phyloP scores from a whole-genome alignment of 2,329 filamentous ascomycete genomes.

The Pyrenophora teres region DNA sequence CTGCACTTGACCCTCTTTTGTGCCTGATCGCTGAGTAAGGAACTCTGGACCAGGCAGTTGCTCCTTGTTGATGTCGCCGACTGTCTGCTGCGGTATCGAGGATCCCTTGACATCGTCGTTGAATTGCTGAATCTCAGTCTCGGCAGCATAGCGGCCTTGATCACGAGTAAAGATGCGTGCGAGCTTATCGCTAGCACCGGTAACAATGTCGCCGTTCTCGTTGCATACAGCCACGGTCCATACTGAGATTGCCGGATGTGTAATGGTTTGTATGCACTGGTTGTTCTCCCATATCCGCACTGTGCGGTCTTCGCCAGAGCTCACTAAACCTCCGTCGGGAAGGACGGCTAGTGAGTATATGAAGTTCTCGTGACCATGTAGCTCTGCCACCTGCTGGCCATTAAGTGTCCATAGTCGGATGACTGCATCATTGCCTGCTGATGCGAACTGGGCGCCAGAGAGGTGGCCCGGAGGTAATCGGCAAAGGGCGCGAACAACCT shows the following conservation, averaged over 20 bases:
- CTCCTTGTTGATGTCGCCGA: conserved; percentile 81
- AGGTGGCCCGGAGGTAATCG: conserved; percentile 75
- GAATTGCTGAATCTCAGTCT: conserved; percentile 72
- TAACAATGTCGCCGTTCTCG: conserved; percentile 89
- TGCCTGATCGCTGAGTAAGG: conserved; percentile 77
- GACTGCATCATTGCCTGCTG: conserved; percentile 88
- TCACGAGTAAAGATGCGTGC: conserved; percentile 83
- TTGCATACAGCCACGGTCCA: conserved; percentile 87
- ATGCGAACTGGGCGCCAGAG: conserved; percentile 89
- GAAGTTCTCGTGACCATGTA: conserved; percentile 90
- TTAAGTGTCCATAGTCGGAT: conserved; percentile 85
- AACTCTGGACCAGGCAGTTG: conserved; percentile 89
- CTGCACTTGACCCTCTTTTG: conserved; percentile 94
- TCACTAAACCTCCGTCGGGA: conserved; percentile 85
- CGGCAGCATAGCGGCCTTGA: conserved; percentile 69
- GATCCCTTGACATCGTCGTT: conserved; percentile 81
- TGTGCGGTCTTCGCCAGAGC: conserved; percentile 92
- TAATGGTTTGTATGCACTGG: conserved; percentile 91
- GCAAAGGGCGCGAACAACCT: conserved; percentile 86
- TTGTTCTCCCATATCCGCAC: conserved; percentile 83
- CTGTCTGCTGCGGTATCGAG: conserved; percentile 85
- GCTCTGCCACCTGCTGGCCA: conserved; percentile 74
- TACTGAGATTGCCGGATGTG: conserved; percentile 93
- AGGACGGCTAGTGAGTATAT: conserved; percentile 83
- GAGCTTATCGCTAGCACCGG: conserved; percentile 85